Conservation (phyloP, 2,329 filamentous ascomycete species). For the Diaporthe batatas region DNA sequence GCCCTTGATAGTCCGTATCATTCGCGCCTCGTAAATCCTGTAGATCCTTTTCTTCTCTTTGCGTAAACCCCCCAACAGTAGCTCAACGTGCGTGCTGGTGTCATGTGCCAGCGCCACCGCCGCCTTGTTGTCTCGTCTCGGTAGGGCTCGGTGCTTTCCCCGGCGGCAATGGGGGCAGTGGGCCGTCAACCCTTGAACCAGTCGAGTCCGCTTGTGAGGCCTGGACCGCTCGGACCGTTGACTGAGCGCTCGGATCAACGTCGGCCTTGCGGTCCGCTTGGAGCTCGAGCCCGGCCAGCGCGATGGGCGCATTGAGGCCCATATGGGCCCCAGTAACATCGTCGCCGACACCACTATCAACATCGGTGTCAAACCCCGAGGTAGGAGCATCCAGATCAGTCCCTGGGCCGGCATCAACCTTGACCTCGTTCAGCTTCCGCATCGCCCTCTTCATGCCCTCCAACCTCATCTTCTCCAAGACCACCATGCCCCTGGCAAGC, state of each 20-base stretch:
- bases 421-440: slow-evolving; percentile 65
- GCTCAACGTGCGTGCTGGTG: not conserved
- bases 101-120: not conserved
- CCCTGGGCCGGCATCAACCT: slow-evolving; percentile 3
- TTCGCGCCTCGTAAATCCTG: slow-evolving; percentile 21
- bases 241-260: slow-evolving; percentile 17
- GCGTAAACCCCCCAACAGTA: not conserved
- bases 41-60: slow-evolving; percentile 26
- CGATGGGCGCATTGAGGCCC: slow-evolving; percentile 30
- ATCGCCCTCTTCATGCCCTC: slow-evolving; percentile 86
- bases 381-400: not conserved
- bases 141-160: not conserved
- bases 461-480: slow-evolving; percentile 82
- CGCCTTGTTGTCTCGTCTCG: not conserved
- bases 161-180: slow-evolving; percentile 16
- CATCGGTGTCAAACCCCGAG: not conserved
- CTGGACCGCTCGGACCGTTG: too few species aligned
- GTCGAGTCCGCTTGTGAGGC: not conserved
- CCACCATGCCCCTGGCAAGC: slow-evolving; percentile 82
- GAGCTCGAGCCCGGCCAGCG: slow-evolving; percentile 41
- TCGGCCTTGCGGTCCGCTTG: slow-evolving; percentile 34
- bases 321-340: slow-evolving; percentile 12
- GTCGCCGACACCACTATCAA: not conserved
- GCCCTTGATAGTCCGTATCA: not conserved
- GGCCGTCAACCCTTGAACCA: slow-evolving; percentile 16